Conservation (phyloP, 140 eudicot species). For the Anethum foeniculum region DNA sequence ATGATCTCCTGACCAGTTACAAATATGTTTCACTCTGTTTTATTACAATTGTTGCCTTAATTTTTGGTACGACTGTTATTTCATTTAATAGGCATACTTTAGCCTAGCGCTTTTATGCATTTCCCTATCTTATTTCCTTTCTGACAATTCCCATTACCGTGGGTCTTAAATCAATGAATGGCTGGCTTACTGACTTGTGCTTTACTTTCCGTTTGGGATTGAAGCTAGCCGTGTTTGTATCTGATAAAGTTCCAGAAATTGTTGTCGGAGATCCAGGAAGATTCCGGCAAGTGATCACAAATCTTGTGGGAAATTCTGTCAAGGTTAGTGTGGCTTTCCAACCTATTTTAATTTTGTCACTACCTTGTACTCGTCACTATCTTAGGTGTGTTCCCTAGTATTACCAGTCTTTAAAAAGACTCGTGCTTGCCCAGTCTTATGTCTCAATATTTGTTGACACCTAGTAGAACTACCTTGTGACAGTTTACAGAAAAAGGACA, state of each 20-base stretch:
- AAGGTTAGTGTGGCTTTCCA: constrained; percentile 41
- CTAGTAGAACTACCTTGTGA: constrained; percentile 7
- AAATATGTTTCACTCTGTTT: background rate
- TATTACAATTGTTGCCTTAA: background rate
- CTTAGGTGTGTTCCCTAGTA: background rate
- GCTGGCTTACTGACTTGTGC: background rate
- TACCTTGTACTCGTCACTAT: background rate
- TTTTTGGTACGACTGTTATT: background rate
- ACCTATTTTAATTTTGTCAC: background rate
- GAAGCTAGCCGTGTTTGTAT: constrained; percentile 77
- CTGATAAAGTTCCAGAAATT: constrained; percentile 78
- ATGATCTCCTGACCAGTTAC: constrained; percentile 7
- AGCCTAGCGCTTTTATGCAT: background rate
- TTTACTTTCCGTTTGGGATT: constrained; percentile 15
- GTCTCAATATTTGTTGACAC: background rate
- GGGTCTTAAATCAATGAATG: background rate
- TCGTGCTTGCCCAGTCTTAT: background rate
- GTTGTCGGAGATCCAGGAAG: constrained; percentile 85
- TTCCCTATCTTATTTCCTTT: background rate
- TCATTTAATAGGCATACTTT: background rate
- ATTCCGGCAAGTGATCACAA: constrained; percentile 77
- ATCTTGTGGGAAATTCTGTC: constrained; percentile 80
- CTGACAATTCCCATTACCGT: background rate
- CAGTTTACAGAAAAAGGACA: constrained; percentile 88
- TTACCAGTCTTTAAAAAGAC: background rate